These are phyloP conservation scores for Lathyrus oleraceus DNA, from an alignment of 306 rosid genomes.

Conservation along the genomic window DNA sequence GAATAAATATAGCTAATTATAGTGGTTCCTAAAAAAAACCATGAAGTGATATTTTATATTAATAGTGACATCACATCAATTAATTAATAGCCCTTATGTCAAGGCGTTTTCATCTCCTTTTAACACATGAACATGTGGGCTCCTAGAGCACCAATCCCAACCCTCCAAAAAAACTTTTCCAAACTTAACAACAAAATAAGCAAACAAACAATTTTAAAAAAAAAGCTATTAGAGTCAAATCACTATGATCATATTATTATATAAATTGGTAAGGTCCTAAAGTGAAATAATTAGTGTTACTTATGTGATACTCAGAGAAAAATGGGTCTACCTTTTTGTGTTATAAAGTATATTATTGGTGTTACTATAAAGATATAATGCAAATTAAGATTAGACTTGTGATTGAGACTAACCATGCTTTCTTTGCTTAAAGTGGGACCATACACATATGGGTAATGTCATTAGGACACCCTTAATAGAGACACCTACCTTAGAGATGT, in stretches of 20 bases:
- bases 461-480: constrained; percentile 40
- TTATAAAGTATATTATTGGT: constrained; percentile 15
- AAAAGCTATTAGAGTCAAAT: constrained; percentile 26
- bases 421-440: constrained; percentile 37
- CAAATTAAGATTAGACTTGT: constrained; percentile 44
- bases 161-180: constrained; percentile 18
- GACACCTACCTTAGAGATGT: constrained; percentile 47
- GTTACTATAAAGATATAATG: constrained; percentile 13
- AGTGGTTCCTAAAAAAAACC: neutral
- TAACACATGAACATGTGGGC: constrained; percentile 45
- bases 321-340: constrained; percentile 35
- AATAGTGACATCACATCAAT: constrained; percentile 34
- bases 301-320: constrained; percentile 37
- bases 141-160: constrained; percentile 38
- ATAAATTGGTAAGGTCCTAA: constrained; percentile 29
- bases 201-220: neutral
- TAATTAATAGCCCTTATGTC: constrained; percentile 44
- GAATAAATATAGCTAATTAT: neutral
- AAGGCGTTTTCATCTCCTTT: constrained; percentile 46
- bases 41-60: neutral
- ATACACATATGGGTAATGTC: constrained; percentile 13
- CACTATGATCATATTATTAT: neutral
- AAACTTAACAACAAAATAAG: constrained; percentile 7
- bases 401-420: constrained; percentile 54
- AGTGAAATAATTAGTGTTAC: constrained; percentile 34